phyloP scores from a whole-genome alignment of 768 basidiomycete species.

The Leccinum pellstonianum region DNA sequence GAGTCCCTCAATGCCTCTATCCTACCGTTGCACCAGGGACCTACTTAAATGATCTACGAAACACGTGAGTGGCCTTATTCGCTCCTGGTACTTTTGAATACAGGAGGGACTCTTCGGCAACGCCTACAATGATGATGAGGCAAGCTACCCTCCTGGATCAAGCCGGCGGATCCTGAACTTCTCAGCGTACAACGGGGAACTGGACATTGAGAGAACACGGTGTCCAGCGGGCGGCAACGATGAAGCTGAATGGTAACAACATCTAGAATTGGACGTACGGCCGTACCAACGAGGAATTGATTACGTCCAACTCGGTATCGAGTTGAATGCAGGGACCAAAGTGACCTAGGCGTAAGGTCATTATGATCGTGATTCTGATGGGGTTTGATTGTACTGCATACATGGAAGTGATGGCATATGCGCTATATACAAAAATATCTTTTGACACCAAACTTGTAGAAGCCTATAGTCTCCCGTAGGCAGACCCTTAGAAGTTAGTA shows the following conservation, averaged over 20 bases:
- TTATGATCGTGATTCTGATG: not conserved
- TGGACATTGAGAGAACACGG: constrained; percentile 47
- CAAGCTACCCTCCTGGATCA: constrained; percentile 56
- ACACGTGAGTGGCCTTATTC: constrained; percentile 61
- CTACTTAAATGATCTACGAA: constrained; percentile 67
- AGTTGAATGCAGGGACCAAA: constrained; percentile 41
- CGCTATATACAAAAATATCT: too few relatives aligned
- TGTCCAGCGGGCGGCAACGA: constrained; percentile 39
- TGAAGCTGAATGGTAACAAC: constrained; percentile 39
- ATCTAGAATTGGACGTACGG: constrained; percentile 42
- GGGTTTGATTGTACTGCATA: not conserved
- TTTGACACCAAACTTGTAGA: too few relatives aligned
- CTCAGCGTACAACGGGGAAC: constrained; percentile 30
- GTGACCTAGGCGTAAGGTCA: constrained; percentile 35
- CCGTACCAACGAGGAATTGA: constrained; percentile 39
- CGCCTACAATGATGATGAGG: constrained; percentile 71
- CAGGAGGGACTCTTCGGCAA: constrained; percentile 52
- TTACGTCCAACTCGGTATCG: constrained; percentile 37
- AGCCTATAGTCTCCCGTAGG: too few relatives aligned
- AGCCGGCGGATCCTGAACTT: constrained; percentile 46
- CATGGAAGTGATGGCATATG: not conserved
- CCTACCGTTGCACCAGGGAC: constrained; percentile 58
- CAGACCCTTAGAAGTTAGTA: too few relatives aligned
- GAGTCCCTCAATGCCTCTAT: constrained; percentile 49
- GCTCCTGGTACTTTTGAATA: constrained; percentile 56